Percentiles rank a stretch among this genome's conserved stretches.
Conservation (phyloP, 2,329 filamentous ascomycete species). For the Penicillium sclerotiorum region DNA sequence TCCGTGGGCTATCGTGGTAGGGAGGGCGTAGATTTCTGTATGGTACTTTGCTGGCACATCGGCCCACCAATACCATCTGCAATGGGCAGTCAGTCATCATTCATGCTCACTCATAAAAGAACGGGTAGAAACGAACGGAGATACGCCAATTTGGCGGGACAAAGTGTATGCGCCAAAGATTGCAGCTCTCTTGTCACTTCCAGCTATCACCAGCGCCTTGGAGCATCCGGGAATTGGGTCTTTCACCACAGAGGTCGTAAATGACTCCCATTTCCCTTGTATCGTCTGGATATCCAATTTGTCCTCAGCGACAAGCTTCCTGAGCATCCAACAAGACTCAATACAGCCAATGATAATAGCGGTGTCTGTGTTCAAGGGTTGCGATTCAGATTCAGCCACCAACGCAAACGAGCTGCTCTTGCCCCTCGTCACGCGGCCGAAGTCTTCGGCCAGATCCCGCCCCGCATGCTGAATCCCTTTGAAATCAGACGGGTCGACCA, state of each 20-base stretch:
- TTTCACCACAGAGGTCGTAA: conserved; percentile 61
- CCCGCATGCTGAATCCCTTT: conserved; percentile 15
- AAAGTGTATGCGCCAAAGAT: conserved; percentile 73
- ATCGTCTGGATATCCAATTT: conserved; percentile 62
- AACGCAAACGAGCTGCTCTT: conserved; percentile 6
- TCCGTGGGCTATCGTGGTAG: conserved; percentile 58
- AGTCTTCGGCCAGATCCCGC: conserved; percentile 12
- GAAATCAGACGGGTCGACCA: conserved; percentile 12
- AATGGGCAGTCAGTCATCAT: background rate
- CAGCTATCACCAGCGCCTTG: conserved; percentile 67
- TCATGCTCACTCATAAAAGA: background rate
- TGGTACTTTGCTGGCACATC: conserved; percentile 60
- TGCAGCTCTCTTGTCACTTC: conserved; percentile 66
- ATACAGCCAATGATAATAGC: conserved; percentile 15
- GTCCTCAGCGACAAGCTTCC: conserved; percentile 27
- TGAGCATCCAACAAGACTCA: conserved; percentile 14
- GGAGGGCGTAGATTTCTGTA: conserved; percentile 58
- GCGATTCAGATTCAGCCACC: background rate
- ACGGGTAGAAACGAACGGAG: conserved; percentile 43
- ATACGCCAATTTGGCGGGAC: conserved; percentile 73
- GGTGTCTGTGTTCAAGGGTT: background rate
- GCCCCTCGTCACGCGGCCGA: conserved; percentile 10
- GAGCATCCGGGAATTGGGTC: conserved; percentile 59
- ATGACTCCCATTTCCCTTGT: conserved; percentile 70
- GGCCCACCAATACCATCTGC: conserved; percentile 67